Evolutionary conservation across 306 rosid species (phyloP), one percentile per base, ranked within the genome.

Genomic region (Prunus salicina): DNA sequence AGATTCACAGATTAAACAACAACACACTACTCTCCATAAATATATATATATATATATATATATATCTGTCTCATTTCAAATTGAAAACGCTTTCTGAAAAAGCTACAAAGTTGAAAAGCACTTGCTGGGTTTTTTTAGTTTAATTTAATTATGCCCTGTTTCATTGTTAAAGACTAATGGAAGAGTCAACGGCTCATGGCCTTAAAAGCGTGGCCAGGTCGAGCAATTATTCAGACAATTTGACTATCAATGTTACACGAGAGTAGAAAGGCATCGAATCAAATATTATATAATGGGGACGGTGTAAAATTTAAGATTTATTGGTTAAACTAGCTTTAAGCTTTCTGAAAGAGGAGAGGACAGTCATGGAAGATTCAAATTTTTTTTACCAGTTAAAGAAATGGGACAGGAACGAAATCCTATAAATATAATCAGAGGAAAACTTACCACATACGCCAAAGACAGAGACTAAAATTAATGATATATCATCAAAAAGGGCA

Each of bases 371-470:
- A 74, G 46, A 74, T 46, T 66, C 46, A 67, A 53, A 32, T 32
- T 19, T 6, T 24, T 24, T 61, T 25, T 27, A 27, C 69, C 46
- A 73, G 19, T 45, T 73, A 14, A 27, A 46, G 69, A 60, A 73
- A 61, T 18, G 28, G n/a, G 69, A 74, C 69, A 25, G 68, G 56
- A 41, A 8, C 67, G 27, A 73, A 73, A 58, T 24, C 67, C 67
- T 60, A 58, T 43, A 22, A 25, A 63, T 9, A 25, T 25, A n/a
- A n/a, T 43, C 41, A 22, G 45, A 9, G n/a, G 22, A 43, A 64
- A 57, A 73, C 45, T 58, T 18, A 73, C 68, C 77, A 28, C 46
- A 73, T 45, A 74, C 32, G 69, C 77, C 61, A 47, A 61, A 25
- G 12, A 18, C 43, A 73, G 41, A 73, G 55, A 45, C 67, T 24